Percentiles rank a stretch among this genome's conserved stretches.
phyloP scores from a whole-genome alignment of 2,329 filamentous ascomycete species.

The Apiospora saccharicola region DNA sequence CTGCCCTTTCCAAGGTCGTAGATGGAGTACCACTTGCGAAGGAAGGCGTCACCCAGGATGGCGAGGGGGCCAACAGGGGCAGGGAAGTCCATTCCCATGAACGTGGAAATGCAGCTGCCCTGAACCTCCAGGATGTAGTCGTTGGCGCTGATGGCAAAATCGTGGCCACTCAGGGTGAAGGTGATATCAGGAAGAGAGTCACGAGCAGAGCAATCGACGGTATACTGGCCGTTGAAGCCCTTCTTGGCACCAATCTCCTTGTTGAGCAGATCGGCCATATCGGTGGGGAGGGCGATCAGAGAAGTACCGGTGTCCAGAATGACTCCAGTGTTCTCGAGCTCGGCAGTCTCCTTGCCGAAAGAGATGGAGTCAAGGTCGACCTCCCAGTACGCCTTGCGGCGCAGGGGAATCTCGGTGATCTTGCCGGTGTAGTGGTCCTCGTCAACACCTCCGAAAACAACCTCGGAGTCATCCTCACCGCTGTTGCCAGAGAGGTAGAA shows the following conservation, averaged over 20 bases:
- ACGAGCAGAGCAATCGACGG: slow-evolving; percentile 86
- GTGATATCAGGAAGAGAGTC: slow-evolving; percentile 86
- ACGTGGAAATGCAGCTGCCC: slow-evolving; percentile 94
- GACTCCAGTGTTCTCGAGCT: slow-evolving; percentile 92
- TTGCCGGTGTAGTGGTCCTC: slow-evolving; percentile 82
- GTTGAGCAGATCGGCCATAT: slow-evolving; percentile 95
- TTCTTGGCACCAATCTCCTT: slow-evolving; percentile 98
- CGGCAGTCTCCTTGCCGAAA: slow-evolving; percentile 84
- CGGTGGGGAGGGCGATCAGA: slow-evolving; percentile 90
- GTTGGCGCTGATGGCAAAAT: slow-evolving; percentile 87
- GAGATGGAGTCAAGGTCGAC: slow-evolving; percentile 93
- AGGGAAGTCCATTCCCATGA: slow-evolving; percentile 96
- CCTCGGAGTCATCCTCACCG: slow-evolving; percentile 78
- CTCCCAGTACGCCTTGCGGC: slow-evolving; percentile 99
- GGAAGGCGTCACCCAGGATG: slow-evolving; percentile 89
- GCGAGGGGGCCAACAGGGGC: slow-evolving; percentile 89
- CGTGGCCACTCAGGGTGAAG: slow-evolving; percentile 88
- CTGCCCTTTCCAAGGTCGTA: slow-evolving; percentile 92
- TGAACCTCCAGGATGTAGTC: slow-evolving; percentile 98
- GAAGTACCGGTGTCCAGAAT: slow-evolving; percentile 99
- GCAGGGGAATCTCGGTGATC: slow-evolving; percentile 90
- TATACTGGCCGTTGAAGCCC: slow-evolving; percentile 96
- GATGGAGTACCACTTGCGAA: slow-evolving; percentile 91
- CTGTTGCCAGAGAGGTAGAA: slow-evolving; percentile 90
- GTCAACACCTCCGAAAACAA: slow-evolving; percentile 88